Conservation (phyloP, 1,284 basidiomycete species). For the Phellinidium pouzarii region DNA sequence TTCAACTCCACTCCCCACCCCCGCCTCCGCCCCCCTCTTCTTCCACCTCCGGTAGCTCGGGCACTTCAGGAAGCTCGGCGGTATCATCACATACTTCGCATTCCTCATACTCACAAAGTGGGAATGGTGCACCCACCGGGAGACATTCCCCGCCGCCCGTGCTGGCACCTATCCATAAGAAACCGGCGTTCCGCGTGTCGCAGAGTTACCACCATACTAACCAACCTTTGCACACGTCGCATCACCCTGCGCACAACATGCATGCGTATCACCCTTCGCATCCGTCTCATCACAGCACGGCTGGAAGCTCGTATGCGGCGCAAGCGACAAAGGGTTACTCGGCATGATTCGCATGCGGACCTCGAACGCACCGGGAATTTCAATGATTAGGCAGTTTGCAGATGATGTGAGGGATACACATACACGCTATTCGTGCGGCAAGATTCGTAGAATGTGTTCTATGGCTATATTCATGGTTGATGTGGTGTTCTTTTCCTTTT, state of each 20-base stretch:
- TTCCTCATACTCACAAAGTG: not conserved
- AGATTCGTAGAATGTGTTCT: too few relatives aligned
- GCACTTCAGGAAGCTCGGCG: not conserved
- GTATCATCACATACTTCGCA: not conserved
- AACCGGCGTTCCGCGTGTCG: not conserved
- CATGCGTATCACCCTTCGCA: not conserved
- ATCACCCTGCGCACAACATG: not conserved
- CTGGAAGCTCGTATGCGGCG: not conserved
- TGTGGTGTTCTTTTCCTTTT: too few relatives aligned
- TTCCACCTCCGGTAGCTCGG: not conserved
- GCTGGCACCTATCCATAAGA: conserved; percentile 9
- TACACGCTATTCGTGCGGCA: too few relatives aligned
- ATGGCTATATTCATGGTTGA: too few relatives aligned
- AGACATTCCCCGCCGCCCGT: conserved; percentile 6
- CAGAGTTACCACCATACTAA: not conserved
- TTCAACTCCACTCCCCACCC: not conserved
- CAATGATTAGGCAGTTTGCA: too few relatives aligned
- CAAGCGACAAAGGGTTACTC: not conserved
- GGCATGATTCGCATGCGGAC: not conserved
- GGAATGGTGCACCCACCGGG: not conserved
- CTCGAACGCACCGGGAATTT: too few relatives aligned
- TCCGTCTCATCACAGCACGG: not conserved
- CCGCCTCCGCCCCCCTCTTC: not conserved
- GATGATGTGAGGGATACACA: too few relatives aligned
- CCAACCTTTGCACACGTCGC: not conserved